These are phyloP conservation scores for Oryza glumipatula DNA, from an alignment of 176 grass and related monocot species.

Conservation along the genomic window DNA sequence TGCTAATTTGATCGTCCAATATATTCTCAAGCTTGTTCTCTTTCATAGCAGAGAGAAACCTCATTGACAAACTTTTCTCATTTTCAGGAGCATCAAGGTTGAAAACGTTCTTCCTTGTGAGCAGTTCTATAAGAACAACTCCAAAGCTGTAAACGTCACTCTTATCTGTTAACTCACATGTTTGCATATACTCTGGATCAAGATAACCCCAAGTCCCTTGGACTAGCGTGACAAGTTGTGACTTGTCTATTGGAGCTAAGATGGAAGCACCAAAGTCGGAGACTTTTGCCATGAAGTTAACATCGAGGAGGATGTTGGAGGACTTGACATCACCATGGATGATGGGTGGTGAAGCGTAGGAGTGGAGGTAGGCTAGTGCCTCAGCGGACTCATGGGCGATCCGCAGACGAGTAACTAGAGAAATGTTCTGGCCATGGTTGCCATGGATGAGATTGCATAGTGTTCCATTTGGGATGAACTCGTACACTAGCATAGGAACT, in stretches of 20 bases:
- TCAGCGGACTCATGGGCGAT: conserved; percentile 1
- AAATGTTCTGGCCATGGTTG: background rate
- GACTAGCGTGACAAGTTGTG: conserved; percentile 33
- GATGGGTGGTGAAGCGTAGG: background rate
- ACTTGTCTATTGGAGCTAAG: conserved; percentile 25
- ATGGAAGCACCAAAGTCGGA: conserved; percentile 44
- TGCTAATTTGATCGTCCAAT: conserved; percentile 3
- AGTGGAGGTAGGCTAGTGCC: background rate
- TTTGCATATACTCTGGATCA: conserved; percentile 47
- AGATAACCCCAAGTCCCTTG: conserved; percentile 52
- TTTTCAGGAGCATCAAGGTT: background rate
- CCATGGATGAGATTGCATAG: conserved; percentile 1
- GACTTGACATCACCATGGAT: conserved; percentile 13
- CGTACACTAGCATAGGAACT: background rate
- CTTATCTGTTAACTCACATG: conserved; percentile 31
- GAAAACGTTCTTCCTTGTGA: conserved; percentile 18
- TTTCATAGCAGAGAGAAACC: conserved; percentile 1
- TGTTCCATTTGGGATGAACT: conserved; percentile 10
- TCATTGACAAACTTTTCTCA: conserved; percentile 3
- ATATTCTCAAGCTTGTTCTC: background rate
- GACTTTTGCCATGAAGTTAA: conserved; percentile 2
- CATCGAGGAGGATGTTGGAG: conserved; percentile 8
- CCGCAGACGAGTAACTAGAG: background rate
- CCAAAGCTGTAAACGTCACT: conserved; percentile 38
- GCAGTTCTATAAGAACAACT: conserved; percentile 30